These are phyloP conservation scores for Parietichytrium sp. DNA, from an alignment of 108 stramenopile genomes.

Conservation along the genomic window DNA sequence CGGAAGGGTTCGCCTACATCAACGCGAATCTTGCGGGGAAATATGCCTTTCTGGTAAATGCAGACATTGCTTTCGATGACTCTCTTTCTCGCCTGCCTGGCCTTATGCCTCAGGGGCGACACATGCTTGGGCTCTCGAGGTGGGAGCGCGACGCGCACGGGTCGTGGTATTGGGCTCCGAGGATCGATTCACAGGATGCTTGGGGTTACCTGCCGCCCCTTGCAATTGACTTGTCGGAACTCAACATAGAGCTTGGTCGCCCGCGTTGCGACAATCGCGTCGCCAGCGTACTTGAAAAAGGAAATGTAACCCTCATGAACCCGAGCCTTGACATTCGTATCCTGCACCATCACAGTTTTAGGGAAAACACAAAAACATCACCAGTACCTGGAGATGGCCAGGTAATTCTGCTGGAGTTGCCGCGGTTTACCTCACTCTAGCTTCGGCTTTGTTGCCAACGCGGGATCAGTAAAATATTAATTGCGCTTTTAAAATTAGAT, in stretches of 20 bases:
- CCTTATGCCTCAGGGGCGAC: not conserved
- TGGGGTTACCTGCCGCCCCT: conserved; percentile 48
- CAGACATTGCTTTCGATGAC: conserved; percentile 44
- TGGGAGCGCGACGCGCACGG: not conserved
- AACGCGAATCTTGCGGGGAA: not conserved
- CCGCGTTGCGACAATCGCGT: conserved; percentile 46
- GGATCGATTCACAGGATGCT: conserved; percentile 48
- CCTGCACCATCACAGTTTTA: not conserved
- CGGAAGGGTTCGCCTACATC: conserved; percentile 12
- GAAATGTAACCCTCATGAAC: not conserved
- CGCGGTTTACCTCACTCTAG: no score
- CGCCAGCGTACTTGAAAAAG: not conserved
- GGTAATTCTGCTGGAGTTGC: not conserved
- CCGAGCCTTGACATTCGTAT: conserved; percentile 16
- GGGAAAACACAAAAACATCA: not conserved
- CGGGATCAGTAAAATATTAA: no score
- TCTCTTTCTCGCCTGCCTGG: not conserved
- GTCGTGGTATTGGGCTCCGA: not conserved
- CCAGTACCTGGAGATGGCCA: not conserved
- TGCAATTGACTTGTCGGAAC: not conserved
- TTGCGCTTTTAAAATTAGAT: no score
- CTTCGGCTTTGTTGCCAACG: no score
- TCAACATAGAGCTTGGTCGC: conserved; percentile 16
- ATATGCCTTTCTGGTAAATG: conserved; percentile 25
- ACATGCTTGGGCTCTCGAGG: conserved; percentile 13